Base-by-base conservation (phyloP, 768 basidiomycete species). In the Leccinum rimulosum region DNA sequence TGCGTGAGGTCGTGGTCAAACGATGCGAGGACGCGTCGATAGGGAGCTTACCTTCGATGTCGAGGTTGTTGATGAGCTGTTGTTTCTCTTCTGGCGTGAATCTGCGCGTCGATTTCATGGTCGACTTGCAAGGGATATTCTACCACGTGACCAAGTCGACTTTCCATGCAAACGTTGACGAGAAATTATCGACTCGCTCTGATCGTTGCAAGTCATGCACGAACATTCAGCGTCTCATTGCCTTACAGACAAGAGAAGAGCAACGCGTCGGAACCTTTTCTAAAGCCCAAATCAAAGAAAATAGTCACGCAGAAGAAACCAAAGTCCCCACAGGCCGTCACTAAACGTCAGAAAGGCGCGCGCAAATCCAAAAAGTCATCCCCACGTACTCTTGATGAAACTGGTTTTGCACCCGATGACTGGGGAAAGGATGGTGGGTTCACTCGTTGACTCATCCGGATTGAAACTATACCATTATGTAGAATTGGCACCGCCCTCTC, bases 61-160 rank as follows among this genome's bases (percentile, higher is more conserved):
- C 88, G 52, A 93, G 80, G 71, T 93, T 93, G 50, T 82, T 81
- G 43, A 92, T 75, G 2, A 92, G 80, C 61, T 91, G 88, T 28
- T 82, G 76, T 62, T 91, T 92, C 74, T 92, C 89, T 65, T 91
- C 88, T 5, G 77, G 74, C 8, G 80, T 84, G 67, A 79, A 84
- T 63, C 74, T 79, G 17, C 74, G 65, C 22, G 66, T 66, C 58
- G 65, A 49, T 25, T 70, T 62, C 73, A 73, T 74, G 33, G 33
- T 35, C 12, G 11, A 33, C 31, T 11, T 4, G 31, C 28, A 35
- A 35, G 12, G 33, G 33, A 35, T 35, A 33, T 48, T 48, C 47
- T 30, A 27, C 17, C 43, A 45, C 43, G 43, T 45, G 43, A 45
- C 11, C 19, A 5, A 19, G 19, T 45, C 19, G 19, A 11, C n/a